phyloP scores from a whole-genome alignment of 2,329 filamentous ascomycete genomes.

The Allantophomopsis cytisporea region DNA sequence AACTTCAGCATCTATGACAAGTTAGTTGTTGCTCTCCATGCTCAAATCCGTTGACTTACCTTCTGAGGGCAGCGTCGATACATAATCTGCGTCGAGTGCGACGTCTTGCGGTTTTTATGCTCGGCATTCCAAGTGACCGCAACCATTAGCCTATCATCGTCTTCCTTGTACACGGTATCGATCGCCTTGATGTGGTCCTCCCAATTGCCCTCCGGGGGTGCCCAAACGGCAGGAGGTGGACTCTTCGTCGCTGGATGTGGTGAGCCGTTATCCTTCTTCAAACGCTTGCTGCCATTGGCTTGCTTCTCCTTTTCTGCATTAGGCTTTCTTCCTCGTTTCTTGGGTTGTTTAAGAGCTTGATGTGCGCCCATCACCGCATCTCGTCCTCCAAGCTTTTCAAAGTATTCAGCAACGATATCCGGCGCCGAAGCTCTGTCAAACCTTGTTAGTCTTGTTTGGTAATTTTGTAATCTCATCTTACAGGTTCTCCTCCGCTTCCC shows the following conservation, averaged over 20 bases:
- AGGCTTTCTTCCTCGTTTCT: constrained; percentile 38
- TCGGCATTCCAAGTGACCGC: constrained; percentile 64
- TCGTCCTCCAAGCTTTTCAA: constrained; percentile 47
- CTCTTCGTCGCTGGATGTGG: constrained; percentile 33
- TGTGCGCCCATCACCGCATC: constrained; percentile 25
- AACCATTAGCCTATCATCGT: constrained; percentile 45
- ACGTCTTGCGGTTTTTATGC: constrained; percentile 41
- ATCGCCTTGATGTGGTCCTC: constrained; percentile 59
- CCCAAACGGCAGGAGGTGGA: constrained; percentile 40
- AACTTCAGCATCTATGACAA: constrained; percentile 28
- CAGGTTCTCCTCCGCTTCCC: constrained; percentile 67
- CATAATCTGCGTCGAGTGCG: constrained; percentile 53
- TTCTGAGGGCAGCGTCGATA: constrained; percentile 71
- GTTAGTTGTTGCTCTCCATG: neutral
- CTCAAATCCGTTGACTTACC: constrained; percentile 25
- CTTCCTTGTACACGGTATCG: constrained; percentile 55
- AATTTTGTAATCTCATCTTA: constrained; percentile 20
- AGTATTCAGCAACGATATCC: constrained; percentile 52
- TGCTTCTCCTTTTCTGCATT: constrained; percentile 4
- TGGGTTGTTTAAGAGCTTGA: constrained; percentile 11
- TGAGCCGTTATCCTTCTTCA: constrained; percentile 18
- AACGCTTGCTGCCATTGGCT: constrained; percentile 10
- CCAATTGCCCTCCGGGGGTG: constrained; percentile 62
- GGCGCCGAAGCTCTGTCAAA: constrained; percentile 36
- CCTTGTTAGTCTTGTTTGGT: neutral